These are phyloP conservation scores for Macadamia integrifolia DNA, from an alignment of 164 flowering plant species.

Conservation along the genomic window DNA sequence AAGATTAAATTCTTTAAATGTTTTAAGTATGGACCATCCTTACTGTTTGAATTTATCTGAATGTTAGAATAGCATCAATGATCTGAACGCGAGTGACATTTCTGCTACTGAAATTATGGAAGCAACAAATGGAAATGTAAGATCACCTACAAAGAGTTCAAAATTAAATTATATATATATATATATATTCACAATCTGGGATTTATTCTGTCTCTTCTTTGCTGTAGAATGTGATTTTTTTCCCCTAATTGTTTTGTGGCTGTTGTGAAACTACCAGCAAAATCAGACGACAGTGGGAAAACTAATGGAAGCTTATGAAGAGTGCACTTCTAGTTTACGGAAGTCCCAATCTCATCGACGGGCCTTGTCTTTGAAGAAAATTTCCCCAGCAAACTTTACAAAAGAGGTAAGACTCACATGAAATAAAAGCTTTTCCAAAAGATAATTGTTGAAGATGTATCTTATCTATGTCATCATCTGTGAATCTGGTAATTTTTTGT, in stretches of 20 bases:
- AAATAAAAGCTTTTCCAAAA: background rate
- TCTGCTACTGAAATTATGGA: constrained; percentile 21
- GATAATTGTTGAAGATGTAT: background rate
- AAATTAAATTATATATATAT: too few relatives aligned
- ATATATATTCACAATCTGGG: background rate
- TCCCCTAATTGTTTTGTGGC: background rate
- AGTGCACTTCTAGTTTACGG: constrained; percentile 54
- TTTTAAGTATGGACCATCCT: background rate
- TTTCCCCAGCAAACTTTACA: constrained; percentile 75
- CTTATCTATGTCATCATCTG: too few relatives aligned
- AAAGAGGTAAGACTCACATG: constrained; percentile 49
- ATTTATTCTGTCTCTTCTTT: background rate
- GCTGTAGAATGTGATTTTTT: background rate
- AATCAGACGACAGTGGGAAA: constrained; percentile 63
- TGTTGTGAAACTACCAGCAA: background rate
- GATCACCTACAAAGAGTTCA: background rate
- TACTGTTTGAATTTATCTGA: background rate
- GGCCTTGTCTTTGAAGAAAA: constrained; percentile 47
- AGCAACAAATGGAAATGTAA: constrained; percentile 37
- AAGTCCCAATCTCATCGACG: constrained; percentile 58
- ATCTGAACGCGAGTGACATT: constrained; percentile 14
- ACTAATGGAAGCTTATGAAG: constrained; percentile 67
- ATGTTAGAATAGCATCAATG: constrained; percentile 35
- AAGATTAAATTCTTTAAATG: background rate
- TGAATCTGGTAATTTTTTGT: too few relatives aligned